Percentiles rank a stretch among this genome's conserved stretches.
Evolutionary conservation across 129 eudicot genomes (phyloP).

Genomic region (Flaveria robusta): DNA sequence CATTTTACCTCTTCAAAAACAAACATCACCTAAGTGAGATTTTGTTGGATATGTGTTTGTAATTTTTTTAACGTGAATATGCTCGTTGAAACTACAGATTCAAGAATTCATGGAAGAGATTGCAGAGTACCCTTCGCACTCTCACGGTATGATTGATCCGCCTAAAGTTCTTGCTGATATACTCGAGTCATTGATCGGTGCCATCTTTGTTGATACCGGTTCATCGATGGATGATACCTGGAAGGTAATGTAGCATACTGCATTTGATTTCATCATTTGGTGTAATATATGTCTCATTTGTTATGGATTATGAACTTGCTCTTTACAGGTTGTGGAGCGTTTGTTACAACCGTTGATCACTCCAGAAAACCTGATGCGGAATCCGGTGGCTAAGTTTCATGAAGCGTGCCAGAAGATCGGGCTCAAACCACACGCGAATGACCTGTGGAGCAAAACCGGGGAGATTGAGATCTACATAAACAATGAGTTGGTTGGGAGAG

Average conservation of each 20-base stretch:
- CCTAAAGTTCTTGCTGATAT: slow-evolving; percentile 74
- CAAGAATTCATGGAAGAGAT: slow-evolving; percentile 46
- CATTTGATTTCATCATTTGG: too few relatives aligned
- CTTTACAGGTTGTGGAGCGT: slow-evolving; percentile 42
- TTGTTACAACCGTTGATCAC: slow-evolving; percentile 57
- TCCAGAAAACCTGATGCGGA: slow-evolving; percentile 38
- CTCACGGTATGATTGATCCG: slow-evolving; percentile 53
- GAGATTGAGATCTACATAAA: slow-evolving; percentile 40
- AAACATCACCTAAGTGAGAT: too few relatives aligned
- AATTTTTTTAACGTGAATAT: neutral
- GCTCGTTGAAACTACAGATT: slow-evolving; percentile 37
- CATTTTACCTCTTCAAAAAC: too few relatives aligned
- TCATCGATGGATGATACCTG: slow-evolving; percentile 43
- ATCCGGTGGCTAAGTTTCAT: slow-evolving; percentile 46
- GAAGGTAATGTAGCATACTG: slow-evolving; percentile 43
- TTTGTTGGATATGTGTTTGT: too few relatives aligned
- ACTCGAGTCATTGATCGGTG: slow-evolving; percentile 68
- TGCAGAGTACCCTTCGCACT: slow-evolving; percentile 49
- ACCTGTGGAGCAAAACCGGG: slow-evolving; percentile 45
- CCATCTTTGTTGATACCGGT: slow-evolving; percentile 48
- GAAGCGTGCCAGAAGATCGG: slow-evolving; percentile 64
- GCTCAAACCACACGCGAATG: slow-evolving; percentile 22
- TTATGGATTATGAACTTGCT: neutral
- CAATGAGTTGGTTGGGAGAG: slow-evolving; percentile 43
- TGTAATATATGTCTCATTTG: neutral